Evolutionary conservation across 257 asterid species (phyloP), one percentile per base, ranked within the genome.

Genomic region (Asclepias syriaca): DNA sequence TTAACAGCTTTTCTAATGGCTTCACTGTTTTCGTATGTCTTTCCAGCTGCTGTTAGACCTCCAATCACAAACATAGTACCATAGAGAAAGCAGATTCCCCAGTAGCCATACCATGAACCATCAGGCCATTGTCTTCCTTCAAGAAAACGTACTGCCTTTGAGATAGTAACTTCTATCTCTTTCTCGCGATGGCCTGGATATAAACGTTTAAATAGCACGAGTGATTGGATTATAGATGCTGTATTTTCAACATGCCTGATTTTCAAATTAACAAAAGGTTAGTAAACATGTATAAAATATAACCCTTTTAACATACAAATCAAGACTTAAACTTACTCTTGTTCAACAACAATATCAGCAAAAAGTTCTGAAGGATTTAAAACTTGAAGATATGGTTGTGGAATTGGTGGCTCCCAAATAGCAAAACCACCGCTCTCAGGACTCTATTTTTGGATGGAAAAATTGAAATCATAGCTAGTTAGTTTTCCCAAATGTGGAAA

Each of bases 101-200:
- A 88, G 60, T 85, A 83, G 1, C 96, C 96, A 77, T 90, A 43
- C 96, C 97, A 91, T 75, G 97, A 89, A 39, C 97, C 96, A 76
- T 89, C 88, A 13, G 87, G 82, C 84, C 81, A 74, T 56, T 87
- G 96, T 71, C 50, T 76, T 32, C 81, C 87, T 82, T 89, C 90
- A 0, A 92, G 83, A 68, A 78, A 92, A 0, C 8, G 50, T 1
- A 92, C 4, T 3, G 85, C 96, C 49, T 79, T 84, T 2, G 80
- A 69, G 9, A 89, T 81, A 0, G 93, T 68, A 16, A 50, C 67
- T 58, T 92, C 90, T 9, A 92, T 89, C 71, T 92, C 97, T 65
- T 84, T 85, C 74, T 80, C 84, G 7, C 96, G 83, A 55, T 91
- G 90, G 10, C 84, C 84, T 4, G 96, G 96, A 78, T 91, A 83